Base-by-base conservation (phyloP, 2,329 filamentous ascomycete species). In the Thielaviopsis punctulata region DNA sequence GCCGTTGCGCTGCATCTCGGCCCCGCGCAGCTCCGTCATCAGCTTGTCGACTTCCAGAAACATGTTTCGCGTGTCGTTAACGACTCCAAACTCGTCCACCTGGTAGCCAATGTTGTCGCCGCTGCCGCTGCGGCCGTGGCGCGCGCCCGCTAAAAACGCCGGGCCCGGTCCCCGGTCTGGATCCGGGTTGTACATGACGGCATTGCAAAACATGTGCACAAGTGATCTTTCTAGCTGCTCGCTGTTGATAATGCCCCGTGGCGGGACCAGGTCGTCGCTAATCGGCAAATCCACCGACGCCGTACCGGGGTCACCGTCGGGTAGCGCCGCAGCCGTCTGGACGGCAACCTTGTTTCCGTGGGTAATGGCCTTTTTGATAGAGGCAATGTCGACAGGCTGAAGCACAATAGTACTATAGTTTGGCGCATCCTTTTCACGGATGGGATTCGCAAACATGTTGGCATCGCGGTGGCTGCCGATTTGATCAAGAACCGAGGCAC, bases 181-280 rank as follows among this genome's bases (percentile, higher is more conserved):
- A 56, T 94, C 86, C 0, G 85, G 81, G 60, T 96, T 96, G 71
- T 95, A 98, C 92, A 98, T 96, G 66, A 95, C 84, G 18, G 92
- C 90, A 61, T 96, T 96, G 58, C 88, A 87, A 64, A 96, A 95
- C 86, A 96, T 95, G 60, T 93, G 85, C 60, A 93, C 86, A 10
- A 96, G 71, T 64, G 96, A 90, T 58, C 88, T 86, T 66, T 96
- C 90, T 15, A 96, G 73, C 64, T 96, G 92, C 1, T 84, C 80
- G 49, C 85, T 89, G 65, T 96, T 96, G 65, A 96, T 86, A 60
- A 96, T 95, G 19, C 82, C 86, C 59, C 81, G 86, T 0, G 92
- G 90, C 2, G 90, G 86, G 2, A 90, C 73, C 23, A 95, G 71
- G 53, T 95, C 86, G 48, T 82, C 76, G 1, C 77, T 83, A 53